phyloP scores from a whole-genome alignment of 2,329 filamentous ascomycete genomes.

The Escovopsis weberi region DNA sequence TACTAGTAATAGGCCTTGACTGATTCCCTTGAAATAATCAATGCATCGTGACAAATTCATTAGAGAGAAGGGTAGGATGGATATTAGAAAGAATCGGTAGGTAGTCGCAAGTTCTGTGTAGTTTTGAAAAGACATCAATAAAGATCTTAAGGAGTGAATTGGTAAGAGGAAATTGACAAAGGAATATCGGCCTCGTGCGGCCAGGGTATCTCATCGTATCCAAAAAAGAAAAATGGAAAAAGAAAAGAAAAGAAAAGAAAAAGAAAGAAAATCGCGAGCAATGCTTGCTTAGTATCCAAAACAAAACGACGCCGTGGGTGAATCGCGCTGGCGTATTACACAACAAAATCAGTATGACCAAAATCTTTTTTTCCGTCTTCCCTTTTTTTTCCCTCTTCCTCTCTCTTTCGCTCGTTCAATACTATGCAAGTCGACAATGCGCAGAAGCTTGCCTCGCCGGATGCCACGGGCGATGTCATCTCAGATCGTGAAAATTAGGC shows the following conservation, averaged over 20 bases:
- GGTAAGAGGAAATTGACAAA: constrained; percentile 3
- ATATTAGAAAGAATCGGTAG: not conserved
- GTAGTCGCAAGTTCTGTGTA: not conserved
- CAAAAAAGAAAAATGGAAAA: not conserved
- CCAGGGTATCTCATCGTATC: constrained; percentile 9
- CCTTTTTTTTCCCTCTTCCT: too few species aligned
- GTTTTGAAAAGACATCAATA: too few species aligned
- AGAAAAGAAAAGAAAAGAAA: not conserved
- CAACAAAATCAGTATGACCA: not conserved
- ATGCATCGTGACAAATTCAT: too few species aligned
- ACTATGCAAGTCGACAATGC: too few species aligned
- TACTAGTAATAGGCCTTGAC: too few species aligned
- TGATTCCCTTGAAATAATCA: too few species aligned
- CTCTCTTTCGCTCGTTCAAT: too few species aligned
- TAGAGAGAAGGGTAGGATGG: too few species aligned
- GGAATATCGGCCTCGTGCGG: constrained; percentile 7
- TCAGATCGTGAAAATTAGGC: too few species aligned
- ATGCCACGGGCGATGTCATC: too few species aligned
- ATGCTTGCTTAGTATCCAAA: not conserved
- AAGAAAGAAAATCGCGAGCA: constrained; percentile 1
- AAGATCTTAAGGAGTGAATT: too few species aligned
- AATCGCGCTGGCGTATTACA: not conserved
- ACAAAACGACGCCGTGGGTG: not conserved
- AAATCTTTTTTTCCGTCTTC: not conserved
- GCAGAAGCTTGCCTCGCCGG: too few species aligned